phyloP scores from a whole-genome alignment of 345 rosid genomes.

The Eutrema japonicum region DNA sequence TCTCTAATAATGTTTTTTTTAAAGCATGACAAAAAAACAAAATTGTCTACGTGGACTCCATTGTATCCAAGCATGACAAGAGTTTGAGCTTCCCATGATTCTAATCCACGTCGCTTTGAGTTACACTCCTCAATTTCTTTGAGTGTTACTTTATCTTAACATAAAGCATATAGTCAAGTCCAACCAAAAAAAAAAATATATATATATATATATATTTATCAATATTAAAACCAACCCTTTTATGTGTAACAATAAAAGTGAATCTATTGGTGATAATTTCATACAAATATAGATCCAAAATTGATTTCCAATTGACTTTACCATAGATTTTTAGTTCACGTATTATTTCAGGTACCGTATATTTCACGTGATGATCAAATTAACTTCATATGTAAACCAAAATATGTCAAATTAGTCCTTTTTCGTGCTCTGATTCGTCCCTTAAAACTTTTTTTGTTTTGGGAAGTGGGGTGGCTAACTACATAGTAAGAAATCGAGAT shows the following conservation, averaged over 20 bases:
- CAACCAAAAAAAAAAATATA: not conserved
- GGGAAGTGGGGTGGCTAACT: no score
- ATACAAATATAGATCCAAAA: not conserved
- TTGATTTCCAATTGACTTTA: not conserved
- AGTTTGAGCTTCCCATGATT: constrained; percentile 38
- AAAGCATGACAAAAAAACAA: not conserved
- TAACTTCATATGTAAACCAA: not conserved
- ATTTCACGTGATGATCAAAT: not conserved
- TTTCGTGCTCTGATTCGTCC: no score
- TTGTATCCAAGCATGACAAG: constrained; percentile 31
- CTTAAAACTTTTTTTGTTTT: no score
- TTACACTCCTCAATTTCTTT: constrained; percentile 11
- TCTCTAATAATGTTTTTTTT: constrained; percentile 1
- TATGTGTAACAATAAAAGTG: not conserved
- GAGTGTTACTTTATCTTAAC: constrained; percentile 11
- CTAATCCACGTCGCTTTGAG: constrained; percentile 26
- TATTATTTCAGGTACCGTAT: no score
- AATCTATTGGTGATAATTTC: not conserved
- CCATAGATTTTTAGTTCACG: no score
- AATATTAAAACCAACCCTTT: constrained; percentile 20
- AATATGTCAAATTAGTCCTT: no score
- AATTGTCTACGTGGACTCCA: constrained; percentile 34
- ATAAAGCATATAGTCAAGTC: constrained; percentile 23
- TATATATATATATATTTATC: not conserved
- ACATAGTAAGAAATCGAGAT: not conserved